Base-by-base conservation (phyloP, 768 basidiomycete species). In the Xerocomellus amylosporus region DNA sequence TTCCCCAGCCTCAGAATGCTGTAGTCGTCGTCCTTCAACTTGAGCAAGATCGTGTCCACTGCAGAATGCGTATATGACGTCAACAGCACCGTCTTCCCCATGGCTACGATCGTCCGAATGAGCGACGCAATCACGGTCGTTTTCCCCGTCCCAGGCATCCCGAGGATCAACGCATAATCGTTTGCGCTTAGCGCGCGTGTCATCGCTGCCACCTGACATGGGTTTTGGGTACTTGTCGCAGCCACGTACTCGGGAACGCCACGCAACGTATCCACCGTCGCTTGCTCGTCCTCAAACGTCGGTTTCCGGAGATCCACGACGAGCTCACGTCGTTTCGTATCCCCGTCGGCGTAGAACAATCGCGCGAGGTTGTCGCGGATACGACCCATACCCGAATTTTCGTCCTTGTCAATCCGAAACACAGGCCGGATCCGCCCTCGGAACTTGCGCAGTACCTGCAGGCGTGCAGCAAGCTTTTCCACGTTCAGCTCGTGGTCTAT, bases 121-220 rank as follows among this genome's bases (percentile, higher is more conserved):
- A 97, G 80, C 31, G 91, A 86, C 1, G 90, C 92, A 56, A 97
- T 89, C 5, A 97, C 89, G 1, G 93, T 96, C 40, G 96, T 97
- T 73, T 99, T 99, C 8, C 97, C 96, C 5, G 96, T 98, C 1
- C 97, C 97, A 8, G 97, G 97, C 97, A 98, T 98, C 15, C 97
- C 97, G 8, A 98, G 77, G 26, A 99, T 82, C 53, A 98, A 73
- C 1, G 95, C 88, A 66, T 98, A 99, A 69, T 99, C 94, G 53
- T 82, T 75, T 2, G 97, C 93, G 7, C 78, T 73, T 24, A 98
- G 67, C 3, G 88, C 90, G 62, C 85, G 88, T 20, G 73, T 70
- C 68, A 96, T 79, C 2, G 95, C 96, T 8, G 68, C 61, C 63
- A 74, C 58, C 72, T 99, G 97, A 51, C 84, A 85, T 1, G 70